Percentiles rank a stretch among this genome's conserved stretches.
Conservation (phyloP, 2,329 filamentous ascomycete genomes). For the Xylariomycetidae sp. region DNA sequence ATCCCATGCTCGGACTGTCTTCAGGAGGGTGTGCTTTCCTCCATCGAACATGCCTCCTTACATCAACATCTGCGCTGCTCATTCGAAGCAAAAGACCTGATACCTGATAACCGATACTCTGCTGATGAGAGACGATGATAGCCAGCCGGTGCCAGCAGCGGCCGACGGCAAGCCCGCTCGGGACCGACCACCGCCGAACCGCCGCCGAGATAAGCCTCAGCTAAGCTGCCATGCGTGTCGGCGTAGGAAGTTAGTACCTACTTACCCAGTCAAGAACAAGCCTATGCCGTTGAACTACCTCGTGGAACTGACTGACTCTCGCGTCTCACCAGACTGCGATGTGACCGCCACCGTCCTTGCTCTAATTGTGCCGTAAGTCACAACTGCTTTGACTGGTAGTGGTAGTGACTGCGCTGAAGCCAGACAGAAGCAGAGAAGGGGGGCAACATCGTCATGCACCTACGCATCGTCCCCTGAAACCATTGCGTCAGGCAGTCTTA, state of each 20-base stretch:
- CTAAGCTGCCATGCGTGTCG: slow-evolving; percentile 16
- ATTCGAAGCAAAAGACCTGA: too few relatives aligned
- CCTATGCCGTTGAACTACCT: background rate
- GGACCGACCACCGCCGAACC: slow-evolving; percentile 14
- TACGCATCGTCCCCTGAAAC: slow-evolving; percentile 3
- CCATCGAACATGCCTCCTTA: background rate
- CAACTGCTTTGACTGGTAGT: background rate
- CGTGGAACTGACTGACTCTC: slow-evolving; percentile 2
- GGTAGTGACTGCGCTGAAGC: slow-evolving; percentile 1
- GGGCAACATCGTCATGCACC: slow-evolving; percentile 9
- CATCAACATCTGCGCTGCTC: too few relatives aligned
- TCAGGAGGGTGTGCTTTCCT: background rate
- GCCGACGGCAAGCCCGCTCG: slow-evolving; percentile 1
- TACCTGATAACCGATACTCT: too few relatives aligned
- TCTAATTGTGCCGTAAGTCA: slow-evolving; percentile 11
- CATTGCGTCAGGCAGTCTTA: background rate
- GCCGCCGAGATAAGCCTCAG: slow-evolving; percentile 18
- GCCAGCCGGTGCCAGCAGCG: background rate
- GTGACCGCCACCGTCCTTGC: slow-evolving; percentile 16
- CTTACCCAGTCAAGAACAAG: too few relatives aligned
- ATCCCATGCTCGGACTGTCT: background rate
- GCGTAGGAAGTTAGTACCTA: slow-evolving; percentile 12
- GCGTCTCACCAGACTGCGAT: slow-evolving; percentile 9
- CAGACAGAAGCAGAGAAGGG: slow-evolving; percentile 10
- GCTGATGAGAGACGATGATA: slow-evolving; percentile 5